Conservation (phyloP, 2,329 filamentous ascomycete species). For the Sarocladiaceae sp. region DNA sequence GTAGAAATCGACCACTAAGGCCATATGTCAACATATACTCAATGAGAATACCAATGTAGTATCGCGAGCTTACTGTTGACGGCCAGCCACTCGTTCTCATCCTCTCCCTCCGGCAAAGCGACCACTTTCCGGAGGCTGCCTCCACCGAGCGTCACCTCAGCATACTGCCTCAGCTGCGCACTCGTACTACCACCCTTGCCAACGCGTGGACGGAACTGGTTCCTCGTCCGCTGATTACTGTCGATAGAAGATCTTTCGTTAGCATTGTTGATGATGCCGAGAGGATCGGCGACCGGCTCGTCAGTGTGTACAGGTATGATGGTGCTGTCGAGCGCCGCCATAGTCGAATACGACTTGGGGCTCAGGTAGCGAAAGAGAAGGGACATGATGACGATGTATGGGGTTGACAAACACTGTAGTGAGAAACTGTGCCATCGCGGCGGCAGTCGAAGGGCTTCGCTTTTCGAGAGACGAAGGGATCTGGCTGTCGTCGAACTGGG, state of each 20-base stretch:
- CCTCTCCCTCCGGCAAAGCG: conserved; percentile 92
- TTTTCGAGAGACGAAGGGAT: conserved; percentile 10
- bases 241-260: conserved; percentile 19
- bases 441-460: conserved; percentile 11
- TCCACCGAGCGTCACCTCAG: conserved; percentile 90
- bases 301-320: conserved; percentile 26
- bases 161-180: conserved; percentile 96
- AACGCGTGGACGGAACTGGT: conserved; percentile 84
- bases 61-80: conserved; percentile 69
- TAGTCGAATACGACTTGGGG: conserved; percentile 25
- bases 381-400: conserved; percentile 15
- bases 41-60: not conserved
- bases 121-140: conserved; percentile 94
- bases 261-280: conserved; percentile 18
- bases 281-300: conserved; percentile 11
- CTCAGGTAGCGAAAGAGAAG: conserved; percentile 24
- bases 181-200: conserved; percentile 78
- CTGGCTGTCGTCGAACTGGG: conserved; percentile 11
- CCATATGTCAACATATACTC: not conserved
- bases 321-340: conserved; percentile 23
- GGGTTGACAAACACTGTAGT: conserved; percentile 34
- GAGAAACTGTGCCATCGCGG: conserved; percentile 33
- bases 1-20: conserved; percentile 95
- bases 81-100: conserved; percentile 95
- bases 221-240: conserved; percentile 81